Percentiles rank a stretch among this genome's conserved stretches.
Conservation (phyloP, 2,329 filamentous ascomycete genomes). For the Pestalotiopsis sp. region DNA sequence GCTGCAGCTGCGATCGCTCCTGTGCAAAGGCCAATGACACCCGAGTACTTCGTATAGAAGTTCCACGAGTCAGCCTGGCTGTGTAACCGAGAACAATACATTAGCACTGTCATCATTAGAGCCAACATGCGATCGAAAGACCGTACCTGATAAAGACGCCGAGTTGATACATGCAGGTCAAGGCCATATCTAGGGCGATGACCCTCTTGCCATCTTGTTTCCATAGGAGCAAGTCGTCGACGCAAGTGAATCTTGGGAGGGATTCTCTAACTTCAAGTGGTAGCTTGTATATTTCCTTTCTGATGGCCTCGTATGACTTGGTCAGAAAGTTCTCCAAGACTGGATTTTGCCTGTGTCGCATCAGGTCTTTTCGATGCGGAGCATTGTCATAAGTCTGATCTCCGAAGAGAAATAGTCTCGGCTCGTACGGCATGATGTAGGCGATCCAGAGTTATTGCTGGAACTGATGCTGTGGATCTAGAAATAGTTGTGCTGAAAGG, state of each 20-base stretch:
- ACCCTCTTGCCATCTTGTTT: constrained; percentile 19
- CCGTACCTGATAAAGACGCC: constrained; percentile 21
- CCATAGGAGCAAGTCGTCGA: constrained; percentile 24
- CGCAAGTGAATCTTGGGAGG: constrained; percentile 23
- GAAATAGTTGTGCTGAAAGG: not conserved
- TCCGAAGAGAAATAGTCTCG: constrained; percentile 21
- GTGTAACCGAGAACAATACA: not conserved
- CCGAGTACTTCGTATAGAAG: constrained; percentile 13
- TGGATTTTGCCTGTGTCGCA: constrained; percentile 16
- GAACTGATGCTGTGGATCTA: not conserved
- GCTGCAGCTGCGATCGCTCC: constrained; percentile 33
- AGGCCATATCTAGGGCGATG: constrained; percentile 24
- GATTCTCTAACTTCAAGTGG: constrained; percentile 17
- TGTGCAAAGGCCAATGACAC: constrained; percentile 31
- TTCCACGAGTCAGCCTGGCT: constrained; percentile 20
- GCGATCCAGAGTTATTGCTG: not conserved
- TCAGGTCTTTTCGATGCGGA: constrained; percentile 17
- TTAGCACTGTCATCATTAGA: not conserved
- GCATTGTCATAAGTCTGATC: constrained; percentile 23
- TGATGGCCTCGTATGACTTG: constrained; percentile 19
- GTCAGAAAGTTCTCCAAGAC: constrained; percentile 19
- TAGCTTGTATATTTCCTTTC: constrained; percentile 20
- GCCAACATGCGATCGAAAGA: not conserved
- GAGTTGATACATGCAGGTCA: constrained; percentile 24
- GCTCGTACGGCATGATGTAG: constrained; percentile 11